Base-by-base conservation (phyloP, 164 flowering plant genomes). In the Saururus chinensis region DNA sequence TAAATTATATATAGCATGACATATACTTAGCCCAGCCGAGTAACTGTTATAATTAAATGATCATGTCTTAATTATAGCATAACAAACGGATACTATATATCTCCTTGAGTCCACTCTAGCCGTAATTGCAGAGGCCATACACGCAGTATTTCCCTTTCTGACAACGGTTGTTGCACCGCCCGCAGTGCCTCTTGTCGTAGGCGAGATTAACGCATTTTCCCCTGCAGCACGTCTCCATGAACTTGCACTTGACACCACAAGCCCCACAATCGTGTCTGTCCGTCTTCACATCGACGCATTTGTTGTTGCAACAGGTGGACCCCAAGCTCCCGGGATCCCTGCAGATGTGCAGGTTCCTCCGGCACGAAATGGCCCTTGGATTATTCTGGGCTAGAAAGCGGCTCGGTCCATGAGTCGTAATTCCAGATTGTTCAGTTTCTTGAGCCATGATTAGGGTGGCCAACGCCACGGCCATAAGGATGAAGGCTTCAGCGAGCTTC, bases 231-330 rank as follows among this genome's bases (percentile, higher is more conserved):
- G 52, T n/a, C 56, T 63, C 60, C 0, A 22, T 35, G 25, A n/a
- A 51, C 70, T 60, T 71, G 59, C 74, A 71, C 62, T 67, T 71
- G 21, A 21, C 9, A 14, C 68, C 71, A 56, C 74, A 71, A 16
- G 0, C 26, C 12, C 71, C 67, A 60, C 74, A 71, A 51, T 71
- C 63, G n/a, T 13, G 64, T 8, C 24, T n/a, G 40, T 71, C 74
- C 10, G 61, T 63, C 24, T 1, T 10, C 52, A 71, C 64, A 59
- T 71, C 35, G 7, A 71, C 74, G 40, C 74, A 71, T 60, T 71
- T 42, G 57, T 71, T 70, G 61, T 48, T 53, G 65, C 73, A 64
- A 52, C 73, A 70, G 30, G 60, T 58, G 19, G 16, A 1, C 16
- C 58, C 58, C 30, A 14, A 3, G 35, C 35, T 55, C 16, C 58